A percentile compares a stretch with the other conserved stretches of the same genome.
Conservation (phyloP, 352 stramenopile species). For the Phytophthora kernoviae region DNA sequence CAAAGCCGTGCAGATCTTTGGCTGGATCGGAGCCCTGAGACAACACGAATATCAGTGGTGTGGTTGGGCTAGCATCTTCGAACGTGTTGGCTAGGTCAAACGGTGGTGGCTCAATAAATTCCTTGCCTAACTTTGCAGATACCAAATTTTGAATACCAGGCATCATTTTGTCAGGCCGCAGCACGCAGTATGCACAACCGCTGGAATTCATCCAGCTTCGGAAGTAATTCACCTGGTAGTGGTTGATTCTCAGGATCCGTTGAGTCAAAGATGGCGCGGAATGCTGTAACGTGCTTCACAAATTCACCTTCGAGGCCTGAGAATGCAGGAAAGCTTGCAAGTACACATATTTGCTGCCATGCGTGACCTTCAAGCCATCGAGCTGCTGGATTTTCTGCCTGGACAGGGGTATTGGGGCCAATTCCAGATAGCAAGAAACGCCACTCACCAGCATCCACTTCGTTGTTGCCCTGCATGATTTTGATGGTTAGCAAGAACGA, state of each 20-base stretch:
- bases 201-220: constrained; percentile 83
- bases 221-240: constrained; percentile 61
- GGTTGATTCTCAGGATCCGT: constrained; percentile 83
- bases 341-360: constrained; percentile 63
- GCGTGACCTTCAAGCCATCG: constrained; percentile 71
- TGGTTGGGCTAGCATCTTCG: constrained; percentile 86
- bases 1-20: constrained; percentile 93
- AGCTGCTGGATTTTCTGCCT: constrained; percentile 32
- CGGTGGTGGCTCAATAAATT: constrained; percentile 92
- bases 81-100: constrained; percentile 94
- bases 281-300: constrained; percentile 44
- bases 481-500: constrained; percentile 91
- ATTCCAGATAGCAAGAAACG: constrained; percentile 92
- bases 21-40: constrained; percentile 94
- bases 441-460: constrained; percentile 87
- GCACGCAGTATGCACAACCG: constrained; percentile 79
- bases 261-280: constrained; percentile 82
- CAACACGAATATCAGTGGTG: constrained; percentile 94
- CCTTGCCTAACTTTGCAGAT: constrained; percentile 78
- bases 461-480: constrained; percentile 86
- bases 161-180: constrained; percentile 89
- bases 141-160: constrained; percentile 92
- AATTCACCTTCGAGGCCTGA: constrained; percentile 45
- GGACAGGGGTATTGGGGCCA: constrained; percentile 22
- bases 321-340: constrained; percentile 40